These are phyloP conservation scores for Daldinia childiae DNA, from an alignment of 495 filamentous ascomycete species.

Conservation along the genomic window DNA sequence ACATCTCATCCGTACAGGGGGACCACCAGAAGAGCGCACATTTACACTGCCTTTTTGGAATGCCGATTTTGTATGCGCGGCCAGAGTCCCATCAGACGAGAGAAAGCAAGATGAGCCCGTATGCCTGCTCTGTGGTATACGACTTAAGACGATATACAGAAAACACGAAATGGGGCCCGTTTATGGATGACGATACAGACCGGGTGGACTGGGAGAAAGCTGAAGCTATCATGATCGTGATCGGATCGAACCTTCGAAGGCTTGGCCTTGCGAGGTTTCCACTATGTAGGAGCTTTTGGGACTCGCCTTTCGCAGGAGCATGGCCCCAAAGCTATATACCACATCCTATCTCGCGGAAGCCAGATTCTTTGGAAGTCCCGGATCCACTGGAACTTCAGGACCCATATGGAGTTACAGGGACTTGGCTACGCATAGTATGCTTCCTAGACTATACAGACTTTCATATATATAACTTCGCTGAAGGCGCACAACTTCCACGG, in stretches of 20 bases:
- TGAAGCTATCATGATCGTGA: conserved; percentile 69
- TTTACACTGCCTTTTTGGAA: conserved; percentile 69
- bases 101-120: conserved; percentile 55
- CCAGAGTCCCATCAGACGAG: conserved; percentile 41
- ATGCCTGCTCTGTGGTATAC: conserved; percentile 69
- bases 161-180: conserved; percentile 69
- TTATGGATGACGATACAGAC: conserved; percentile 59
- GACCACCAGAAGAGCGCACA: conserved; percentile 68
- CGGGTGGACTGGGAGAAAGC: conserved; percentile 76
- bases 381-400: conserved; percentile 58
- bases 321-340: conserved; percentile 58
- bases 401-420: conserved; percentile 68
- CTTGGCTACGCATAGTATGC: conserved; percentile 62
- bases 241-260: conserved; percentile 62
- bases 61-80: conserved; percentile 49
- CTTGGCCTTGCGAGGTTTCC: conserved; percentile 54
- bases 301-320: conserved; percentile 61
- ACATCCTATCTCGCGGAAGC: neutral
- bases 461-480: conserved; percentile 67
- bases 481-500: conserved; percentile 34
- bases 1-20: conserved; percentile 10
- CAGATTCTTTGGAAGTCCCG: conserved; percentile 39
- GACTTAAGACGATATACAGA: conserved; percentile 70
- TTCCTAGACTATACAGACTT: conserved; percentile 68
- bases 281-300: conserved; percentile 60